Conservation (phyloP, 192 early-diverging fungal species). For the Lobosporangium transversale region DNA sequence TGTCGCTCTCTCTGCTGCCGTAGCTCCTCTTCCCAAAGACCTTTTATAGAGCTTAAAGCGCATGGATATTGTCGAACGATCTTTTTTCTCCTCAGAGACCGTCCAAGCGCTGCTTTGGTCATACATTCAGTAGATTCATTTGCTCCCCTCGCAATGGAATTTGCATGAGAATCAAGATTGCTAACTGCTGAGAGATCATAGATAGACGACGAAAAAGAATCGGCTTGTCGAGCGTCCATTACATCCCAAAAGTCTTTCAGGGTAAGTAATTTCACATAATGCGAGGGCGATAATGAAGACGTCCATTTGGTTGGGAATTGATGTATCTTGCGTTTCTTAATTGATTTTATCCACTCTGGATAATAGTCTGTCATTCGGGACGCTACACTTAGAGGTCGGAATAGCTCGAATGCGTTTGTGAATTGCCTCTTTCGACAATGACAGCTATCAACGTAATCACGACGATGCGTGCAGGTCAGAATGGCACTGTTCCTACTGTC, state of each 20-base stretch:
- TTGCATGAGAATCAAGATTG: too few relatives aligned
- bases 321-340: constrained; percentile 47
- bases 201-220: too few relatives aligned
- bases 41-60: constrained; percentile 20
- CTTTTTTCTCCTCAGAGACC: too few relatives aligned
- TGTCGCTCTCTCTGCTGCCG: constrained; percentile 17
- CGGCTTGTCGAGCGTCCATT: constrained; percentile 27
- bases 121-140: background rate
- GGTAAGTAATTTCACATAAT: constrained; percentile 33
- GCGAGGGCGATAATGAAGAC: constrained; percentile 30
- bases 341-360: constrained; percentile 44
- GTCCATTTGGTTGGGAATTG: constrained; percentile 47
- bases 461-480: constrained; percentile 6
- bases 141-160: too few relatives aligned
- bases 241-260: constrained; percentile 45
- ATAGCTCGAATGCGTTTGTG: constrained; percentile 25
- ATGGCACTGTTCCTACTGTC: constrained; percentile 1
- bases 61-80: constrained; percentile 20
- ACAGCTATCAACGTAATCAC: background rate
- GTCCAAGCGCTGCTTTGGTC: too few relatives aligned
- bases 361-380: constrained; percentile 2
- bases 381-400: constrained; percentile 8
- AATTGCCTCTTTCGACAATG: constrained; percentile 36
- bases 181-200: too few relatives aligned
- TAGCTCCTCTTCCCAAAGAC: constrained; percentile 46